Conservation (phyloP, 441 rosid species). For the Sinapis alba region DNA sequence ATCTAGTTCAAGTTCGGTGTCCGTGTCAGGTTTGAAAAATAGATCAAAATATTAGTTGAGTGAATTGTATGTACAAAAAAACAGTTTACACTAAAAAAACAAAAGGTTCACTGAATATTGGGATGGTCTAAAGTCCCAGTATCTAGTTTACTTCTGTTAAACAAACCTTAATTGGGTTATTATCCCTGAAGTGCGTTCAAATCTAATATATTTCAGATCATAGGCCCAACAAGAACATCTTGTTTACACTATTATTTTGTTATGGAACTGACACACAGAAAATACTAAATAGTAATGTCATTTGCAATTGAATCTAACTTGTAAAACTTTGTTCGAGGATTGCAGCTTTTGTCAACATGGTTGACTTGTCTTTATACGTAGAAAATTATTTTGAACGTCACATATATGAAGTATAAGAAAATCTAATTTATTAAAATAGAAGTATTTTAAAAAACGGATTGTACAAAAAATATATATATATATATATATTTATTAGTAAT, state of each 20-base stretch:
- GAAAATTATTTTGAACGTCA: background rate
- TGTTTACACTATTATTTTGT: background rate
- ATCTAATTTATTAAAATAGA: background rate
- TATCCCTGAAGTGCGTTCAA: background rate
- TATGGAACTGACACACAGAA: background rate
- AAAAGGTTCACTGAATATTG: no score
- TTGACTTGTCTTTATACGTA: background rate
- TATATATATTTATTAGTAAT: background rate
- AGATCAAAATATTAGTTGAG: no score
- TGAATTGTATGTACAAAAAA: no score
- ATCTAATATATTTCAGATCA: background rate
- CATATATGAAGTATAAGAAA: background rate
- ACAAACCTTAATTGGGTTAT: background rate
- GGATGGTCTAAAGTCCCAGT: no score
- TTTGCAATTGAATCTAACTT: background rate
- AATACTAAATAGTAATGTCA: background rate
- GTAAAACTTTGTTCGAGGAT: background rate
- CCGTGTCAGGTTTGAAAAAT: no score
- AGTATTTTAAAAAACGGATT: background rate
- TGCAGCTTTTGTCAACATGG: background rate
- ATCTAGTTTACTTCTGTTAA: no score
- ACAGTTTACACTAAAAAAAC: no score
- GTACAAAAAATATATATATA: no score
- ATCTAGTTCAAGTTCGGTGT: no score
- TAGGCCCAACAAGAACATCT: conserved; percentile 6